Evolutionary conservation across 2,329 filamentous ascomycete species (phyloP).

Genomic region (Nemania sp.): DNA sequence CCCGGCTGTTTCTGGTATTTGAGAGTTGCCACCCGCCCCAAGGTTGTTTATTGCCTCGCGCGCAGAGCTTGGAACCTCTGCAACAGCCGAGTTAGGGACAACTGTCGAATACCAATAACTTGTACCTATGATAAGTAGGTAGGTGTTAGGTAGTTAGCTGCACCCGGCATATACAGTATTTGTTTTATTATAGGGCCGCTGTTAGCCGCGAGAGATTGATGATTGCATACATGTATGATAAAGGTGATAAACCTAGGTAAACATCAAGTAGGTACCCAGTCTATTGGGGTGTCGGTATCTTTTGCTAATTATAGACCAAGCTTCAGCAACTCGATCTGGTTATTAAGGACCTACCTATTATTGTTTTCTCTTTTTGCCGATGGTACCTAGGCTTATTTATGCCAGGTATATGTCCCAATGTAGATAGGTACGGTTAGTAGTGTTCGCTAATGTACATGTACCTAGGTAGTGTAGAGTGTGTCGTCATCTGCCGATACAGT

Average conservation of each 20-base stretch:
- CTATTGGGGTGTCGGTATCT: conserved; percentile 4
- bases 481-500: not conserved
- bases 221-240: conserved; percentile 1
- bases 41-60: not conserved
- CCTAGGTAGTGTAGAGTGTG: not conserved
- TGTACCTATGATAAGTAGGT: too few species aligned
- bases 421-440: too few species aligned
- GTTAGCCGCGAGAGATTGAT: not conserved
- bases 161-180: too few species aligned
- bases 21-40: not conserved
- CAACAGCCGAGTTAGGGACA: too few species aligned
- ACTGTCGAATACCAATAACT: too few species aligned
- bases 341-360: too few species aligned
- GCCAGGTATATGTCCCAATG: too few species aligned
- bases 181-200: not conserved
- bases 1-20: conserved; percentile 1
- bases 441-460: too few species aligned
- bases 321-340: conserved; percentile 19
- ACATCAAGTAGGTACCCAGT: not conserved
- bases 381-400: conserved; percentile 2
- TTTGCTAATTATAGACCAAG: conserved; percentile 28
- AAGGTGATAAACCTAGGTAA: too few species aligned
- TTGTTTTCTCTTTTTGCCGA: conserved; percentile 7
- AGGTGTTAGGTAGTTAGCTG: too few species aligned
- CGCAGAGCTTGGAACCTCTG: too few species aligned